Percentiles rank a stretch among this genome's conserved stretches.
These are phyloP conservation scores for Scutellaria minor DNA, from an alignment of 257 asterid genomes.

Conservation along the genomic window DNA sequence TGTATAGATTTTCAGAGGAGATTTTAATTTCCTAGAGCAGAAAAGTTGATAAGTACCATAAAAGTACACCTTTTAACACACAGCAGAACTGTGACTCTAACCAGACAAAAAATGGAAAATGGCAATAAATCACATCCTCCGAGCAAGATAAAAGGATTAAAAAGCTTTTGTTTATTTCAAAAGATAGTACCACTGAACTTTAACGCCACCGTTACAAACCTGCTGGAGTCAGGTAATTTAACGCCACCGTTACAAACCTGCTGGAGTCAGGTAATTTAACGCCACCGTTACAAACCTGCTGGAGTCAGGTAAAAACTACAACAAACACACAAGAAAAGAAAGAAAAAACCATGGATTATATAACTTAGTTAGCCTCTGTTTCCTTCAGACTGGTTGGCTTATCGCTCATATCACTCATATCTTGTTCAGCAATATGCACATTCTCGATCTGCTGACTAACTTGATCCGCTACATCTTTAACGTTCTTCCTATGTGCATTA, in stretches of 20 bases:
- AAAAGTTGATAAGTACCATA: too few species aligned
- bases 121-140: slow-evolving; percentile 9
- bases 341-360: not conserved
- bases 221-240: too few species aligned
- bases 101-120: too few species aligned
- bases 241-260: slow-evolving; percentile 43
- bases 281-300: slow-evolving; percentile 42
- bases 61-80: too few species aligned
- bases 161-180: slow-evolving; percentile 37
- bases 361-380: slow-evolving; percentile 35
- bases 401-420: slow-evolving; percentile 36
- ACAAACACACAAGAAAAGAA: slow-evolving; percentile 15
- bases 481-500: slow-evolving; percentile 46
- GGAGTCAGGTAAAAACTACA: slow-evolving; percentile 28
- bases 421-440: slow-evolving; percentile 47
- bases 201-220: slow-evolving; percentile 38
- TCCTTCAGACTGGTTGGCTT: slow-evolving; percentile 39
- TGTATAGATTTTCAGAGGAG: too few species aligned
- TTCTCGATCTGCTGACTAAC: slow-evolving; percentile 60
- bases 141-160: slow-evolving; percentile 23
- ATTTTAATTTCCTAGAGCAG: too few species aligned
- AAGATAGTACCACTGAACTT: slow-evolving; percentile 19
- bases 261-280: slow-evolving; percentile 13
- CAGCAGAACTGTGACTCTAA: too few species aligned
- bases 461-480: slow-evolving; percentile 54